Conservation (phyloP, 1,284 basidiomycete species). For the Cystobasidiaceae sp. region DNA sequence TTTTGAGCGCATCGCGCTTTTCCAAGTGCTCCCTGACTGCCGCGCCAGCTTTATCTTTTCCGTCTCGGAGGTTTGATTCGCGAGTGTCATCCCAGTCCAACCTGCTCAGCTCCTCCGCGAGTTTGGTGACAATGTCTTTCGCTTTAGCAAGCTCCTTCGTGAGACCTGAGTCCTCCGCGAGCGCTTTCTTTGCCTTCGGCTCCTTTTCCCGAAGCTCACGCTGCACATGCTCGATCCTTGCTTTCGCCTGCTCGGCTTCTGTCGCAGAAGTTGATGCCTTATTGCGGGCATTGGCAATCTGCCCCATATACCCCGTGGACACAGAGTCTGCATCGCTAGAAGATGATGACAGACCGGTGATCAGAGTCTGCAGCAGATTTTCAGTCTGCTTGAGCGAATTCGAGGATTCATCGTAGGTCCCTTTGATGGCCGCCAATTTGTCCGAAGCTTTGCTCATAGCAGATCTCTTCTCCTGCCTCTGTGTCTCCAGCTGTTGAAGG, state of each 20-base stretch:
- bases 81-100: slow-evolving; percentile 51
- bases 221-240: slow-evolving; percentile 71
- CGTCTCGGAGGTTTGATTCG: background rate
- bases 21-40: slow-evolving; percentile 44
- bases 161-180: slow-evolving; percentile 71
- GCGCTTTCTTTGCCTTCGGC: slow-evolving; percentile 73
- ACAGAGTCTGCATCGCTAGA: slow-evolving; percentile 53
- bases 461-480: slow-evolving; percentile 53
- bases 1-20: slow-evolving; percentile 67
- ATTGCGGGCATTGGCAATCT: slow-evolving; percentile 80
- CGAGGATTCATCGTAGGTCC: slow-evolving; percentile 60
- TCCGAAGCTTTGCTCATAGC: slow-evolving; percentile 57
- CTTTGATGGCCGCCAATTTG: slow-evolving; percentile 56
- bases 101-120: slow-evolving; percentile 54
- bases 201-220: slow-evolving; percentile 76
- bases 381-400: slow-evolving; percentile 69
- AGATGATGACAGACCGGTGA: slow-evolving; percentile 79
- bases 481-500: slow-evolving; percentile 28
- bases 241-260: slow-evolving; percentile 77
- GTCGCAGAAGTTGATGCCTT: slow-evolving; percentile 69
- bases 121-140: slow-evolving; percentile 72
- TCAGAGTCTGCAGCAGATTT: slow-evolving; percentile 88
- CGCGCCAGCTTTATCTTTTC: slow-evolving; percentile 1
- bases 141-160: slow-evolving; percentile 57
- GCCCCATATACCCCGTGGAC: slow-evolving; percentile 93